Evolutionary conservation across 176 grass and related monocot species (phyloP).

Genomic region (Rhynchospora breviuscula): DNA sequence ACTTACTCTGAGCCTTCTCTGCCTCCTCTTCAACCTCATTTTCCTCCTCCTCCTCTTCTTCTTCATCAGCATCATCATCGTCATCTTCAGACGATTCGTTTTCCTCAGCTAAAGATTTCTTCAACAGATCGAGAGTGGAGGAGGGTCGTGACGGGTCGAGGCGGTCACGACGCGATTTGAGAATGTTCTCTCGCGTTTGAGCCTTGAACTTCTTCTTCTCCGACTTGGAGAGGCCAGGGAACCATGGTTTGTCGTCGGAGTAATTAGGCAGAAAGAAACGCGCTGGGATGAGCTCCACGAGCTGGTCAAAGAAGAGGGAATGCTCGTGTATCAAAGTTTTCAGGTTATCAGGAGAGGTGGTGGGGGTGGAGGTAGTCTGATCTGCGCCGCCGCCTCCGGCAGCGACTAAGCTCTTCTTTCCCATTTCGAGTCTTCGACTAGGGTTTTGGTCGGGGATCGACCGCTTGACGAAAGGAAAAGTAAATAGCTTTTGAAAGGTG

Average conservation of each 20-base stretch:
- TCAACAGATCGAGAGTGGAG: constrained; percentile 65
- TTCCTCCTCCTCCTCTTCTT: constrained; percentile 7
- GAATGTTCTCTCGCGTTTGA: constrained; percentile 58
- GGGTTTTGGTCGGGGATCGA: constrained; percentile 3
- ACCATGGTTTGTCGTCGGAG: constrained; percentile 72
- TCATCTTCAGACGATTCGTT: constrained; percentile 25
- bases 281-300: constrained; percentile 77
- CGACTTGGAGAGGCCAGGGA: constrained; percentile 62
- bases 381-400: neutral
- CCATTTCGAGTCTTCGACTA: neutral
- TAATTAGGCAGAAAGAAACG: constrained; percentile 54
- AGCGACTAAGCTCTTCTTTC: neutral
- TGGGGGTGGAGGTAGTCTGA: neutral
- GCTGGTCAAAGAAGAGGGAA: constrained; percentile 65
- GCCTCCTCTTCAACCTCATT: constrained; percentile 23
- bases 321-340: constrained; percentile 34
- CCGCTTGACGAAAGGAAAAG: no score
- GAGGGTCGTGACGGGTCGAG: constrained; percentile 45
- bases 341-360: neutral
- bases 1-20: constrained; percentile 17
- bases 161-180: constrained; percentile 54
- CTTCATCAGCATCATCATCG: constrained; percentile 11
- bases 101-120: constrained; percentile 40
- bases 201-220: constrained; percentile 67
- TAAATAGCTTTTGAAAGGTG: no score